Base-by-base conservation (phyloP, 495 filamentous ascomycete genomes). In the Trichoderma gamsii region DNA sequence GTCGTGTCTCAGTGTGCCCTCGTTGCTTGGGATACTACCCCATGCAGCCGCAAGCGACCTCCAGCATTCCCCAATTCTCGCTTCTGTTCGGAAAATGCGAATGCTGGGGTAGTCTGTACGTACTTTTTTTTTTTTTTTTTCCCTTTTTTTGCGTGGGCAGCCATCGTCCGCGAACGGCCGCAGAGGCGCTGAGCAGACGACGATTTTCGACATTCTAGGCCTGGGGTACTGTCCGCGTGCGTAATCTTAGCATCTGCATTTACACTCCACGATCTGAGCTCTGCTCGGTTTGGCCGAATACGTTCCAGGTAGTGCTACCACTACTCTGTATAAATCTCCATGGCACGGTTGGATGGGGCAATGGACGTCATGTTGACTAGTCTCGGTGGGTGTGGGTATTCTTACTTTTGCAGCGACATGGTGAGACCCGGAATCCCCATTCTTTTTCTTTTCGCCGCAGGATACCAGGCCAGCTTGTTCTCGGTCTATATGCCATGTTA, bases 351-450 rank as follows among this genome's bases (percentile, higher is more conserved):
- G n/a, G 56, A 61, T 61, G 56, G 56, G 56, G 56, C 56, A 18
- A 61, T 61, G 56, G 56, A 61, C 56, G 56, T 61, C 56, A 61
- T 61, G 13, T 61, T 32, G 8, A 32, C 56, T 61, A 61, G 56
- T 27, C 56, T 11, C 27, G 56, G 23, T 32, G 56, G 8, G 56
- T 61, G 56, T 61, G 56, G 56, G n/a, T 61, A 61, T 61, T 61
- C 56, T 32, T 61, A 32, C 16, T 35, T 18, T 32, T 4, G 56
- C 25, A 32, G 11, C 56, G 9, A 32, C 56, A 15, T 29, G 56
- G 56, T 61, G 27, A 61, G 56, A 61, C 56, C 25, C 25, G 9
- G 25, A 61, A 3, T 61, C 56, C 21, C 49, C 49, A 52, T 52
- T 52, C 21, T 52, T 52, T 52, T 11, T 23, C 16, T 61, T 21